These are phyloP conservation scores for Lepiota subincarnata DNA, from an alignment of 768 basidiomycete genomes.

Conservation along the genomic window DNA sequence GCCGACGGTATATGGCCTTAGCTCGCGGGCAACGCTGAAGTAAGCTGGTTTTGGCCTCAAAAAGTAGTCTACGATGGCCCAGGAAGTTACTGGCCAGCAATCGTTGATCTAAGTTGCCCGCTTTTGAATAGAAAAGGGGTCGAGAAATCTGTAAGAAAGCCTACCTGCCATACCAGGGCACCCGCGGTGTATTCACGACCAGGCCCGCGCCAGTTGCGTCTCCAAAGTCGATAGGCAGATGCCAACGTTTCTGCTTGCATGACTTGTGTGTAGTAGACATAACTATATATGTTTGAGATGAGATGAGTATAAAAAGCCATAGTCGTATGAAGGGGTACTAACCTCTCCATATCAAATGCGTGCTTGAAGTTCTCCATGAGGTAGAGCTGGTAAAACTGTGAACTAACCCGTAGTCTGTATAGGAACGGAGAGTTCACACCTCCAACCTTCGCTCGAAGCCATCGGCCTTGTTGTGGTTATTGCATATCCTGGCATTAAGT, in stretches of 20 bases:
- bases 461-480: conserved; percentile 89
- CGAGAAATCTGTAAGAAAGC: conserved; percentile 12
- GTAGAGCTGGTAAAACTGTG: conserved; percentile 54
- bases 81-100: conserved; percentile 93
- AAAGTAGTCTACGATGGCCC: conserved; percentile 94
- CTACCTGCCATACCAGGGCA: conserved; percentile 93
- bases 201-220: conserved; percentile 86
- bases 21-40: conserved; percentile 81
- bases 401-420: background rate
- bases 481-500: conserved; percentile 44
- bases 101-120: conserved; percentile 60
- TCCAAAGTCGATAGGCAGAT: conserved; percentile 87
- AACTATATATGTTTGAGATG: conserved; percentile 45
- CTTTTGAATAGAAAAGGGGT: no score
- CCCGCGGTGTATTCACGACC: conserved; percentile 85
- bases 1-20: conserved; percentile 76
- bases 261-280: conserved; percentile 90
- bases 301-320: background rate
- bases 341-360: conserved; percentile 85
- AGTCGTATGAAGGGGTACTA: background rate
- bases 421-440: conserved; percentile 33
- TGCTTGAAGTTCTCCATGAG: conserved; percentile 93
- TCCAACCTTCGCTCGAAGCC: conserved; percentile 83
- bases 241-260: conserved; percentile 94
- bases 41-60: conserved; percentile 90